Evolutionary conservation across 768 basidiomycete genomes (phyloP).

Genomic region (Tylopilus subfusipes): DNA sequence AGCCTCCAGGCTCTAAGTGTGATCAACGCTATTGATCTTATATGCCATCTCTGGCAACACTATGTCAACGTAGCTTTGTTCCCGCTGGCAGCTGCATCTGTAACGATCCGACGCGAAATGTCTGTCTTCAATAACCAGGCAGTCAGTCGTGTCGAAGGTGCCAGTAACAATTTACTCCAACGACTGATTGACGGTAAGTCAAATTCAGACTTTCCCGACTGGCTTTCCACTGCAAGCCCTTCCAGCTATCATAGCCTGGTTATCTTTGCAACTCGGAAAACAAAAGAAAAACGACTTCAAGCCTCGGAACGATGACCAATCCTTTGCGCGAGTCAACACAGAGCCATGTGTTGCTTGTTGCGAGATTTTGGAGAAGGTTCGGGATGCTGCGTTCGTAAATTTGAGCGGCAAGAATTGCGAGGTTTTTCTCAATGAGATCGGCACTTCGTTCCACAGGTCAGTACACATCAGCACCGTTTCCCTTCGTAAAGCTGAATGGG

Average conservation of each 20-base stretch:
- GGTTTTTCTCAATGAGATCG: slow-evolving; percentile 88
- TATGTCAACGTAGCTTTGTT: slow-evolving; percentile 89
- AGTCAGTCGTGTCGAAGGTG: slow-evolving; percentile 79
- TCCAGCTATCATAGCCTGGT: slow-evolving; percentile 69
- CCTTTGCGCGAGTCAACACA: slow-evolving; percentile 91
- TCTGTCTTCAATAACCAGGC: slow-evolving; percentile 86
- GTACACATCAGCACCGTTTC: slow-evolving; percentile 5
- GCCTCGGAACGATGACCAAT: slow-evolving; percentile 92
- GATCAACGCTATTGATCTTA: slow-evolving; percentile 73
- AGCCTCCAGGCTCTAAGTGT: slow-evolving; percentile 63
- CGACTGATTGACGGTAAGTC: slow-evolving; percentile 74
- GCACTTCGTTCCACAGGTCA: slow-evolving; percentile 89
- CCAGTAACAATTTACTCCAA: slow-evolving; percentile 75
- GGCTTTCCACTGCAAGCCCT: neutral
- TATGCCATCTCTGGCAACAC: slow-evolving; percentile 96
- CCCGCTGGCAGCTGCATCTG: slow-evolving; percentile 80
- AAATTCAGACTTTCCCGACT: neutral
- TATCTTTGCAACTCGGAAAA: slow-evolving; percentile 73
- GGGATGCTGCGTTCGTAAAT: slow-evolving; percentile 69
- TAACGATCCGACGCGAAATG: slow-evolving; percentile 91
- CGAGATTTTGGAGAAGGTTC: slow-evolving; percentile 77
- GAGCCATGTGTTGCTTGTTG: slow-evolving; percentile 89
- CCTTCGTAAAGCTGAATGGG: slow-evolving; percentile 9
- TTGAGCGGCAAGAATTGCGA: slow-evolving; percentile 93
- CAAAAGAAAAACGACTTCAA: slow-evolving; percentile 98